Conservation (phyloP, 2,329 filamentous ascomycete species). For the Davidsoniella eucalypti region DNA sequence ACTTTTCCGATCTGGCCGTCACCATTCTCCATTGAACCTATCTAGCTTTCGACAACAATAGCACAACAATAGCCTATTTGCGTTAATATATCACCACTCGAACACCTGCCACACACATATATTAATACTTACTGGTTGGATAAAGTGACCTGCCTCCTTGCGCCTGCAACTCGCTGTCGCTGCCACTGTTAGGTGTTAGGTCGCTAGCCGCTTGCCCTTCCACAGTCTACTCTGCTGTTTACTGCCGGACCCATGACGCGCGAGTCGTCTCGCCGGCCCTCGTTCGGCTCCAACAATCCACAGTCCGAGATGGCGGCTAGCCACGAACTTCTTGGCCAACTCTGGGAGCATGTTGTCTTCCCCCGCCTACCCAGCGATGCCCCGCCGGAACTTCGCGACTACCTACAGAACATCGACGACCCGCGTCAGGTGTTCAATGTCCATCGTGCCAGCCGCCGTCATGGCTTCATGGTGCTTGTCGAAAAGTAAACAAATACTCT, state of each 20-base stretch:
- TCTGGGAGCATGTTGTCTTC: constrained; percentile 47
- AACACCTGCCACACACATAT: no score
- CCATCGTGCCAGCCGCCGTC: constrained; percentile 42
- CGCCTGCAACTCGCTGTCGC: no score
- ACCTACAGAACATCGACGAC: constrained; percentile 42
- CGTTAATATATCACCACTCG: no score
- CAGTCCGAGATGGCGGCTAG: constrained; percentile 18
- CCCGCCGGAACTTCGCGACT: constrained; percentile 37
- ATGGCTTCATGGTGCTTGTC: constrained; percentile 49
- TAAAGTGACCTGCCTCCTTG: no score
- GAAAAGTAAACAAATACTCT: constrained; percentile 35
- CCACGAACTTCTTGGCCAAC: constrained; percentile 34
- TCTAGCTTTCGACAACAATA: no score
- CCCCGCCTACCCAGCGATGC: constrained; percentile 43
- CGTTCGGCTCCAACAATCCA: not conserved
- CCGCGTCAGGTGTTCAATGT: constrained; percentile 44
- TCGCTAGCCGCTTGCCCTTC: no score
- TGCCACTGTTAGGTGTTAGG: no score
- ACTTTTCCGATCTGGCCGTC: no score
- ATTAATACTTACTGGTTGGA: no score
- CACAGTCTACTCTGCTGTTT: no score
- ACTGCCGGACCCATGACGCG: constrained; percentile 7
- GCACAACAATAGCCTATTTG: no score
- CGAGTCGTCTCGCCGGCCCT: constrained; percentile 8
- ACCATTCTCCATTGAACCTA: no score